phyloP scores from a whole-genome alignment of 1,139 yeast species.

The Scheffersomyces lignicola region DNA sequence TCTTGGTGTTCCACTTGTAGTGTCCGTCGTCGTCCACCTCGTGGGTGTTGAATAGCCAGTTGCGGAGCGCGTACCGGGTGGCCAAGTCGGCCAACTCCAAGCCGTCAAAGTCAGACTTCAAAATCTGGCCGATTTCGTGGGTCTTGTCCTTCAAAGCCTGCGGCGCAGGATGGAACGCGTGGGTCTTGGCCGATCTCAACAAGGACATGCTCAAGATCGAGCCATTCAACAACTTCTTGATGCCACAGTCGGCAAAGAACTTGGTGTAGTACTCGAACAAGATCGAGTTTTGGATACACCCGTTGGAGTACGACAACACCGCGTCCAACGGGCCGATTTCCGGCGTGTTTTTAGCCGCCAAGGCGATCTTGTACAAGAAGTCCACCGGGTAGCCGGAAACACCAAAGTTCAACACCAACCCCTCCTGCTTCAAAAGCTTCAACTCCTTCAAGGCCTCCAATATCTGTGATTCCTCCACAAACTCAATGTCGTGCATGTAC shows the following conservation, averaged over 20 bases:
- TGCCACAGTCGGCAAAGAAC: slow-evolving; percentile 54
- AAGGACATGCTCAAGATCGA: slow-evolving; percentile 89
- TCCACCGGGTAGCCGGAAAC: slow-evolving; percentile 86
- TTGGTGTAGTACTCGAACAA: slow-evolving; percentile 49
- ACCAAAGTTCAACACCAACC: slow-evolving; percentile 67
- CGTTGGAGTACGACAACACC: slow-evolving; percentile 75
- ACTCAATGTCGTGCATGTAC: slow-evolving; percentile 88
- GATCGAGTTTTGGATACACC: slow-evolving; percentile 76
- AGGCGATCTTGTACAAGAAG: slow-evolving; percentile 54
- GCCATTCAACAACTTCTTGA: slow-evolving; percentile 67
- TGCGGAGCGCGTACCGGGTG: slow-evolving; percentile 67
- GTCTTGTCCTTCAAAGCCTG: slow-evolving; percentile 58
- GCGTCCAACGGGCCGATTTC: slow-evolving; percentile 63
- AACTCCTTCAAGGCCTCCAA: slow-evolving; percentile 65
- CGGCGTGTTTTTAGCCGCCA: slow-evolving; percentile 24
- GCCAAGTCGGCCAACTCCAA: slow-evolving; percentile 81
- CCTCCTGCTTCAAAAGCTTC: slow-evolving; percentile 59
- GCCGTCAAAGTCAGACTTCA: slow-evolving; percentile 32
- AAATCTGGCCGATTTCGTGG: slow-evolving; percentile 48
- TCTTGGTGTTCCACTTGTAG: slow-evolving; percentile 16
- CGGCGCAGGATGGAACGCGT: slow-evolving; percentile 79
- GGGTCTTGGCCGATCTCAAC: slow-evolving; percentile 66
- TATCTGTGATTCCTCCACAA: slow-evolving; percentile 56
- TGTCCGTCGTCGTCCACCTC: slow-evolving; percentile 8
- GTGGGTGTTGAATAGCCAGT: slow-evolving; percentile 47